Evolutionary conservation across 2,329 filamentous ascomycete genomes (phyloP), one percentile per base, ranked within the genome.

Genomic region (Alternaria gaisen): DNA sequence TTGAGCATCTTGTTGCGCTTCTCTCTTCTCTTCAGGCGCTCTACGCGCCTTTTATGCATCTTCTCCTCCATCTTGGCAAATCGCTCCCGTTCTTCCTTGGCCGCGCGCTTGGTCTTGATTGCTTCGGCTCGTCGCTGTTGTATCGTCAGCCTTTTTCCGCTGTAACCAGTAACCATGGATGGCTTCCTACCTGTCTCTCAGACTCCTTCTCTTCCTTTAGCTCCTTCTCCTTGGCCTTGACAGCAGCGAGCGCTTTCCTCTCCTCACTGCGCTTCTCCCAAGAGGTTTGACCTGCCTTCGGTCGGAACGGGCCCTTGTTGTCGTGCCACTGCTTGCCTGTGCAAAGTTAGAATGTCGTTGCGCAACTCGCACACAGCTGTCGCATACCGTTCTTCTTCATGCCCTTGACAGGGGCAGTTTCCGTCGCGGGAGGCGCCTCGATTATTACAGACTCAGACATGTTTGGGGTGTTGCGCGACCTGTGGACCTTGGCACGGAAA

Each of bases 11-110:
- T 95, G 81, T 94, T 99, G 77, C 95, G 89, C 89, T 98, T 98
- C 85, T 99, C 95, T 80, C 93, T 91, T 76, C 94, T 88, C 89
- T 93, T 97, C 80, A 97, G 81, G 71, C 95, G 88, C 82, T 99
- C 95, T 12, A 98, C 90, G 63, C 94, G 87, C 86, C 97, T 98
- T 81, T 88, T 89, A 83, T 98, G 94, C 95, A 99, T 98, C 84
- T 95, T 98, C 82, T 93, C 92, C 20, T 93, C 94, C 88, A 99
- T 88, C 84, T 94, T 92, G 79, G 93, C 92, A 77, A 94, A 98
- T 69, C 94, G 86, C 74, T 94, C 93, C 80, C 91, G 93, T 84
- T 98, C 95, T 72, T 93, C 94, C 85, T 97, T 98, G 53, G 90
- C 91, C 20, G 88, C 90, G 69, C 92, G 87, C 80, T 91, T 94